Evolutionary conservation across 208 protist species (phyloP), one percentile per base, ranked within the genome.

Genomic region (Trypanosoma mega): DNA sequence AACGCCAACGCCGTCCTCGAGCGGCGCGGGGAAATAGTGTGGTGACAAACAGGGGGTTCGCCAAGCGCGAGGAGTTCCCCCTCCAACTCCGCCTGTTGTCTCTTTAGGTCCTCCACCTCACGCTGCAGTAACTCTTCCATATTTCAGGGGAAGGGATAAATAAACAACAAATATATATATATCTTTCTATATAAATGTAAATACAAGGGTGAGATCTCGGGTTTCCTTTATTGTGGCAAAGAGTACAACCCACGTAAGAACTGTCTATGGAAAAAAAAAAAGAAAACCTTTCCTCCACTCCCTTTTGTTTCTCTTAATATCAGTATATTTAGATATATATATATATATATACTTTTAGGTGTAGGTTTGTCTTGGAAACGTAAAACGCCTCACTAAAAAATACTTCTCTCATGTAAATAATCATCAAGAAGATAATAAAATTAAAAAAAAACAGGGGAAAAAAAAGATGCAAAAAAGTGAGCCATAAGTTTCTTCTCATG

Each of bases 21-120:
- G 47, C 49, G 30, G n/a, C 54, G 39, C 9, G 37, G 41, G 24
- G 34, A 20, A 29, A 26, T n/a, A 18, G 23, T 27, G 2, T 24
- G 27, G 11, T 5, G 18, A 12, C 24, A 14, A 24, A 3, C 16
- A 68, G 63, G 39, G 45, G 37, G 34, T 66, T 23, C 51, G 30
- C 56, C 39, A 12, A 70, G 30, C 36, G 34, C 47, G 26, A 45
- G 24, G 7, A 65, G 47, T 37, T 65, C 48, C 9, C 36, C 34
- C 36, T 65, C 59, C 0, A 65, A 26, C n/a, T 16, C 2, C 1
- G 48, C 26, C 49, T 65, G 59, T 27, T 65, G 48, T 16, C 20
- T n/a, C 18, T 55, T 54, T 27, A 65, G 37, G 30, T 65, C 26
- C 16, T 37, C 24, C 9, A 70, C 44, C 64, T 70, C 64, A 31